Percentiles rank a stretch among this genome's conserved stretches.
Evolutionary conservation across 140 eudicot genomes (phyloP).

Genomic region (Artemisia princeps): DNA sequence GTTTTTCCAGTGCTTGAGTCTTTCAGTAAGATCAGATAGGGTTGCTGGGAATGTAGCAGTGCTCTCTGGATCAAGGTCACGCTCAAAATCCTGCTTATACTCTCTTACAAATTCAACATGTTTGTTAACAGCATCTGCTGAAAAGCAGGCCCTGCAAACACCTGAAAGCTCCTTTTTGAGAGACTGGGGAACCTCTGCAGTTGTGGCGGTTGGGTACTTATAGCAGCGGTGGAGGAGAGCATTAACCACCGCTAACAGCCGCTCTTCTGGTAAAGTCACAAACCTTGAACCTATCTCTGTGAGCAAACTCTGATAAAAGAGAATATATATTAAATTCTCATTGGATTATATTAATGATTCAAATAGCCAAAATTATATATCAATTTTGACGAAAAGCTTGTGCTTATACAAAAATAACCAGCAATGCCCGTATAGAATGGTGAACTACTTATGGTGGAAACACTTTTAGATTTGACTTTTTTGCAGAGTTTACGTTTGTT

Average conservation of each 20-base stretch:
- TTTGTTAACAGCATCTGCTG: conserved; percentile 97
- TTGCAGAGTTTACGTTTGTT: no score
- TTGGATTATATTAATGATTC: not conserved
- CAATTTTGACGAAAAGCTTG: no score
- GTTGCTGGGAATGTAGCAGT: conserved; percentile 86
- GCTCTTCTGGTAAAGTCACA: conserved; percentile 97
- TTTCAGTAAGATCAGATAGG: conserved; percentile 87
- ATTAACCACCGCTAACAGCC: conserved; percentile 90
- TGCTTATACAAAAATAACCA: no score
- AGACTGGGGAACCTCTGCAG: conserved; percentile 97
- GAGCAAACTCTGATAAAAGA: conserved; percentile 58
- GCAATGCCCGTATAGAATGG: no score
- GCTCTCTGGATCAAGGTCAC: conserved; percentile 98
- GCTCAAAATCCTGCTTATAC: conserved; percentile 94
- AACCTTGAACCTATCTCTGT: conserved; percentile 96
- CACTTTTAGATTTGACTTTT: no score
- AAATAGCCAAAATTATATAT: no score
- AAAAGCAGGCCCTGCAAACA: conserved; percentile 96
- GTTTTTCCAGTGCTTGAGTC: conserved; percentile 95
- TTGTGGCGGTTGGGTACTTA: conserved; percentile 94
- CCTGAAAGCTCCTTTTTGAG: conserved; percentile 98
- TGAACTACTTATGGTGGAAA: no score
- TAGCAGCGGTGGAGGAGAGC: conserved; percentile 95
- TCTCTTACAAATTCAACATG: conserved; percentile 96
- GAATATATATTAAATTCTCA: not conserved